Evolutionary conservation across 352 stramenopile genomes (phyloP), one percentile per base, ranked within the genome.

Genomic region (Thraustotheca clavata): DNA sequence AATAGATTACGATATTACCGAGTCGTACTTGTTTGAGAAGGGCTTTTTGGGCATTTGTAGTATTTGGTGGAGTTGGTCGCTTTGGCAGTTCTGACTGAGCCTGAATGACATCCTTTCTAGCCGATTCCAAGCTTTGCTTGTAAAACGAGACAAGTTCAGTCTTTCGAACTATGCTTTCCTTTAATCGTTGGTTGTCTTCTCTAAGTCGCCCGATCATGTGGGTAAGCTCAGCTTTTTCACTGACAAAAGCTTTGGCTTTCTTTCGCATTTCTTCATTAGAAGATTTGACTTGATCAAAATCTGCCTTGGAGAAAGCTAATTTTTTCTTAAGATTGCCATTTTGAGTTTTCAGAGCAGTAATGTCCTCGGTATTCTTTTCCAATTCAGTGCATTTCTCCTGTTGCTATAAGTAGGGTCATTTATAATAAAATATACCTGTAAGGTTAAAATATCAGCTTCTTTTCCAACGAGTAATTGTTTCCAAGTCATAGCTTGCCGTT

Each of bases 151-250:
- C 31, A 18, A 65, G 27, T 11, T 65, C 57, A 26, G 46, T 20
- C 31, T 65, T 65, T 11, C 57, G 57, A 9, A 20, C 29, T 20
- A 54, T 12, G 39, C 41, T 65, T 11, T 65, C 39, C n/a, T 36
- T 32, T 5, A 65, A 22, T 33, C 38, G 36, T 8, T 6, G 29
- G 6, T 26, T 27, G 16, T 65, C 57, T 3, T 65, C 57, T 20
- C 57, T 27, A 27, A 65, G 38, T 18, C 36, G 57, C 11, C 6
- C 7, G 22, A 65, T 27, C 38, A 65, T 52, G 27, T 65, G 57
- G 8, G 40, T 43, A 18, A 65, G 46, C 31, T 65, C 57, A 6
- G 18, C 4, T 11, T 34, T 26, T 32, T 65, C 54, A 9, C 54
- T 24, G 7, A 1, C 1, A 1, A 38, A 9, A 14, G 33, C 11